Percentiles rank a stretch among this genome's conserved stretches.
Conservation (phyloP, 129 eudicot species). For the Flaveria trinervia region DNA sequence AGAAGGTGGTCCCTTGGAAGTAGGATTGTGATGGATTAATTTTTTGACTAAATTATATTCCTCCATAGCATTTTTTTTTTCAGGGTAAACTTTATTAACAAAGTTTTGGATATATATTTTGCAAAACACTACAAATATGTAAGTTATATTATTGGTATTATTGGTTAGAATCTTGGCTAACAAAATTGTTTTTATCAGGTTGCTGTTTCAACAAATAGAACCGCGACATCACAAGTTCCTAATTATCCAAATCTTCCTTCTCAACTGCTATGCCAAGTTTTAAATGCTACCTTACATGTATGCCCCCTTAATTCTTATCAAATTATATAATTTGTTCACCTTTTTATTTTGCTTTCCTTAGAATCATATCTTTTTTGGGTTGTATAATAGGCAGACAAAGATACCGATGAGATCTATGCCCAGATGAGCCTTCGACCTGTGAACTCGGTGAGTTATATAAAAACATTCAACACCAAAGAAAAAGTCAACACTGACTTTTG, state of each 20-base stretch:
- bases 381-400: slow-evolving; percentile 81
- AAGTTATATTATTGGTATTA: slow-evolving; percentile 6
- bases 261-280: slow-evolving; percentile 95
- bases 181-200: slow-evolving; percentile 49
- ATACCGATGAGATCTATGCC: slow-evolving; percentile 94
- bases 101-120: background rate
- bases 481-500: slow-evolving; percentile 17
- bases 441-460: slow-evolving; percentile 67
- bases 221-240: slow-evolving; percentile 95
- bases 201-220: slow-evolving; percentile 87
- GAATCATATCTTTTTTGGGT: background rate
- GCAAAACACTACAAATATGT: background rate
- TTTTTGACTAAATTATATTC: background rate
- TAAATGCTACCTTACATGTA: slow-evolving; percentile 89
- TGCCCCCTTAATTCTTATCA: slow-evolving; percentile 20
- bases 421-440: slow-evolving; percentile 99
- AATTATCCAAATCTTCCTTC: slow-evolving; percentile 93
- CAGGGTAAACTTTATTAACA: background rate
- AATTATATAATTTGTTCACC: background rate
- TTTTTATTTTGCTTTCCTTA: background rate
- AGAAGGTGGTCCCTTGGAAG: slow-evolving; percentile 26
- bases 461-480: background rate
- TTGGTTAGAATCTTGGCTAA: slow-evolving; percentile 12
- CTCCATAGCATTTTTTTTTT: background rate
- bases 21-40: slow-evolving; percentile 11